A percentile compares a stretch with the other conserved stretches of the same genome.
These are phyloP conservation scores for Chalciporus pseudorubinellus DNA, from an alignment of 768 basidiomycete genomes.

Conservation along the genomic window DNA sequence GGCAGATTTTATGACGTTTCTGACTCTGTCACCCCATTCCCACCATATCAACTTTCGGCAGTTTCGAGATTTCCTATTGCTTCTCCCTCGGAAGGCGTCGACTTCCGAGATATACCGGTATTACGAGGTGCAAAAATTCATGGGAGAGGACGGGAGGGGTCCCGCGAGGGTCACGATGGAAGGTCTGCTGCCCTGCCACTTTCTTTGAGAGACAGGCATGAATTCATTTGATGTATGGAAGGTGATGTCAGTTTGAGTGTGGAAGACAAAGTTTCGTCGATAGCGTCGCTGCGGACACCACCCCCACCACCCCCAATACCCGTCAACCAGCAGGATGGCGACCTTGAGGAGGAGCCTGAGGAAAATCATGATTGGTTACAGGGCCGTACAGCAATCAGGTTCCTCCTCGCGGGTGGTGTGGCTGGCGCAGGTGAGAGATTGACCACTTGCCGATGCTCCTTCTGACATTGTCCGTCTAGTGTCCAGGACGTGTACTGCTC, in stretches of 20 bases:
- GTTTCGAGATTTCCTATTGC: conserved; percentile 86
- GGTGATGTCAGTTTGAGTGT: conserved; percentile 78
- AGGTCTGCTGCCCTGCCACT: conserved; percentile 47
- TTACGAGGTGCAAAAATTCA: conserved; percentile 65
- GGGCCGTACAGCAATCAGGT: conserved; percentile 75
- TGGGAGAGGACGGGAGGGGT: conserved; percentile 75
- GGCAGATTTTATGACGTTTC: conserved; percentile 74
- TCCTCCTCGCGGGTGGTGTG: conserved; percentile 89
- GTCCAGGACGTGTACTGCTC: conserved; percentile 94
- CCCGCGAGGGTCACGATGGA: conserved; percentile 85
- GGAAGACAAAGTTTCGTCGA: conserved; percentile 61
- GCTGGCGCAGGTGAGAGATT: conserved; percentile 81
- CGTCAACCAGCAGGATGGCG: conserved; percentile 36
- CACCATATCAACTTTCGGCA: conserved; percentile 75
- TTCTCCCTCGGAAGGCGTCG: conserved; percentile 79
- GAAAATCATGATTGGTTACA: conserved; percentile 62
- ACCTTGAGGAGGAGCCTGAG: conserved; percentile 56
- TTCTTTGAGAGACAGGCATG: conserved; percentile 17
- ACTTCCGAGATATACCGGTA: conserved; percentile 84
- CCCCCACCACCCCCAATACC: conserved; percentile 12
- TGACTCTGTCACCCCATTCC: conserved; percentile 70
- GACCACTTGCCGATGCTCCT: neutral
- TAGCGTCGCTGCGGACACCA: conserved; percentile 13
- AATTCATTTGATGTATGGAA: conserved; percentile 35
- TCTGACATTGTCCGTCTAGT: conserved; percentile 47